phyloP scores from a whole-genome alignment of 257 asterid species.

The Petunia axillaris region DNA sequence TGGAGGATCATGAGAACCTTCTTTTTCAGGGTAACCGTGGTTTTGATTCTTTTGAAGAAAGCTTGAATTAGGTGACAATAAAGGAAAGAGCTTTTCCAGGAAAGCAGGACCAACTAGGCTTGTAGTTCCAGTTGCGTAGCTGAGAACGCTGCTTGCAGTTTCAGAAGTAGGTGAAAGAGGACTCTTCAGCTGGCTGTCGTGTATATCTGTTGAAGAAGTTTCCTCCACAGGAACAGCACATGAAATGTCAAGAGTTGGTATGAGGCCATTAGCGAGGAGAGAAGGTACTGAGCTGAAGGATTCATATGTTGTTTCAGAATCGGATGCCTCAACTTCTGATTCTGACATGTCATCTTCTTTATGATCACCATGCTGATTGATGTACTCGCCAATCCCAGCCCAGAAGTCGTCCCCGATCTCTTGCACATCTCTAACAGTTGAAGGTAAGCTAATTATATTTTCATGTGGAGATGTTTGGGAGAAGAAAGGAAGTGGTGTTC shows the following conservation, averaged over 20 bases:
- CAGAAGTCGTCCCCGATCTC: constrained; percentile 33
- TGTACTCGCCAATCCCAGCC: constrained; percentile 26
- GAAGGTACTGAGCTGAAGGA: constrained; percentile 63
- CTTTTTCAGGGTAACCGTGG: constrained; percentile 36
- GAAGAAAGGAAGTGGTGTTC: constrained; percentile 64
- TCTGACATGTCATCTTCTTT: constrained; percentile 43
- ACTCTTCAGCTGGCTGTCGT: constrained; percentile 37
- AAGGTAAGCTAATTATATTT: constrained; percentile 31
- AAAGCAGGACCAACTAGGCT: constrained; percentile 68
- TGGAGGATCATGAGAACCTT: constrained; percentile 29
- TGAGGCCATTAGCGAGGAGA: constrained; percentile 57
- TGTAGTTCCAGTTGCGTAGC: constrained; percentile 59
- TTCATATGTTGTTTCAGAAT: constrained; percentile 42
- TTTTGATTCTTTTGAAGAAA: constrained; percentile 39
- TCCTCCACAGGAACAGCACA: constrained; percentile 52
- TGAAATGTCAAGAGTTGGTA: constrained; percentile 42
- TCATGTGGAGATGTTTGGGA: constrained; percentile 22
- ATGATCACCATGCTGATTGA: constrained; percentile 17
- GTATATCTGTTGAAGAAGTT: constrained; percentile 24
- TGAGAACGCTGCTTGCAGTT: constrained; percentile 46
- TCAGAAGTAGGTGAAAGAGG: constrained; percentile 65
- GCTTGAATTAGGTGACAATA: constrained; percentile 48
- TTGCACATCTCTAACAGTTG: constrained; percentile 36
- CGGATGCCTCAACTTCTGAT: constrained; percentile 51
- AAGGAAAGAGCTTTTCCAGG: constrained; percentile 88